Evolutionary conservation across 371 early-diverging fungal genomes (phyloP).

Genomic region (Dichotomocladium elegans): DNA sequence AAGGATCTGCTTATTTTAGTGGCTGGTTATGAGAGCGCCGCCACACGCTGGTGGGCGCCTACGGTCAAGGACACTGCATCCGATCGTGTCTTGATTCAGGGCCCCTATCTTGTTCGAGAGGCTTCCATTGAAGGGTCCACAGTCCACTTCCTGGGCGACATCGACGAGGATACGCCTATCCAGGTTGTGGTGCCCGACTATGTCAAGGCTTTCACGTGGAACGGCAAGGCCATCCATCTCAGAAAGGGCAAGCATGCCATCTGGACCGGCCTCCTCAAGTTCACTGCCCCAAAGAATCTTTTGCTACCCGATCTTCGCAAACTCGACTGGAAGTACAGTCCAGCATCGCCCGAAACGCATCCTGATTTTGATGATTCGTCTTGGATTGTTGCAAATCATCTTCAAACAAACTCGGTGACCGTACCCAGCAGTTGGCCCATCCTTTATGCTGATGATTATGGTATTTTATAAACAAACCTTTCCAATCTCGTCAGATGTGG

Average conservation of each 20-base stretch:
- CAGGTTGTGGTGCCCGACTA: conserved; percentile 9
- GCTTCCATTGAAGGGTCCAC: conserved; percentile 7
- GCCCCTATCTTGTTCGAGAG: conserved; percentile 22
- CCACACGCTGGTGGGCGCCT: conserved; percentile 17
- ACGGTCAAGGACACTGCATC: neutral
- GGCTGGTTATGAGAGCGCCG: conserved; percentile 10
- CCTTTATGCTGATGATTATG: conserved; percentile 22
- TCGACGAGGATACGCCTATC: conserved; percentile 11
- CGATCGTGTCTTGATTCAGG: conserved; percentile 14
- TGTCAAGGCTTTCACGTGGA: conserved; percentile 9
- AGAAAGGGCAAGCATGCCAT: conserved; percentile 5
- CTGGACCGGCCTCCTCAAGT: conserved; percentile 8
- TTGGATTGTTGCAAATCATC: conserved; percentile 18
- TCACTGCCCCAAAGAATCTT: conserved; percentile 1
- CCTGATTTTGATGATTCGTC: conserved; percentile 18
- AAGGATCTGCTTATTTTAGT: conserved; percentile 11
- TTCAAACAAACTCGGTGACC: conserved; percentile 12
- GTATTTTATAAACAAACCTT: neutral
- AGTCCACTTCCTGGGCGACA: conserved; percentile 13
- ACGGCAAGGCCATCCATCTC: conserved; percentile 3
- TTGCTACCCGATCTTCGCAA: conserved; percentile 9
- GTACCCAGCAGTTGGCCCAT: conserved; percentile 10
- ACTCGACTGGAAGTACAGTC: conserved; percentile 16
- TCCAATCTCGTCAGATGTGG: neutral
- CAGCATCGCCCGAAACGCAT: conserved; percentile 15